phyloP scores from a whole-genome alignment of 2,329 filamentous ascomycete genomes.

The Bipolaris oryzae region DNA sequence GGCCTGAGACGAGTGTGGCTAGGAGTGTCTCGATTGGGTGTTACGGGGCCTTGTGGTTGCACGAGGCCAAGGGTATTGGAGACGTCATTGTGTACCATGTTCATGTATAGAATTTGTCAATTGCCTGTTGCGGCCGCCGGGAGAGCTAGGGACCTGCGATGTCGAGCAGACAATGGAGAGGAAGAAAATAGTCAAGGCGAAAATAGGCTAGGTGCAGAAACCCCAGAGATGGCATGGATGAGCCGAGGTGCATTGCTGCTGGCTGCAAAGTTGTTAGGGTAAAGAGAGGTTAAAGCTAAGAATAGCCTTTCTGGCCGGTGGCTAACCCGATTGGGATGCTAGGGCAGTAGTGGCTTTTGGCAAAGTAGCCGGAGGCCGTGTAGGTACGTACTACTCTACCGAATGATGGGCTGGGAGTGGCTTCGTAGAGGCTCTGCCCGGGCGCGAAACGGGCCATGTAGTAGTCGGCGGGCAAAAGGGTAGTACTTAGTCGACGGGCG shows the following conservation, averaged over 20 bases:
- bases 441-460: no score
- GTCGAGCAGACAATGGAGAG: background rate
- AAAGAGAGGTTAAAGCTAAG: conserved; percentile 40
- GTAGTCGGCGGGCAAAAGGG: no score
- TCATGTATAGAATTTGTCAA: background rate
- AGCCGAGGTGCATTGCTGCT: conserved; percentile 6
- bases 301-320: conserved; percentile 28
- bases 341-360: conserved; percentile 26
- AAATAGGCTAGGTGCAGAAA: conserved; percentile 19
- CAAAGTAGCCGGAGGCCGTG: conserved; percentile 31
- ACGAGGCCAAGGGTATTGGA: conserved; percentile 2
- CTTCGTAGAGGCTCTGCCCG: conserved; percentile 12
- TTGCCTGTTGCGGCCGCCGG: background rate
- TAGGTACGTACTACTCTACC: conserved; percentile 1
- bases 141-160: background rate
- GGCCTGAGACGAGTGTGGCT: conserved; percentile 24
- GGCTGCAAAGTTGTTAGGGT: conserved; percentile 2
- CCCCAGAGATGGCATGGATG: conserved; percentile 5
- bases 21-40: conserved; percentile 2
- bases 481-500: no score
- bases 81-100: conserved; percentile 9
- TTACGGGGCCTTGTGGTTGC: conserved; percentile 1
- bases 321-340: conserved; percentile 27
- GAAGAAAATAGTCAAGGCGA: conserved; percentile 5
- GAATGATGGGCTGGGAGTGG: conserved; percentile 36